Evolutionary conservation across 2,329 filamentous ascomycete species (phyloP).

Genomic region (Aureobasidium sp.): DNA sequence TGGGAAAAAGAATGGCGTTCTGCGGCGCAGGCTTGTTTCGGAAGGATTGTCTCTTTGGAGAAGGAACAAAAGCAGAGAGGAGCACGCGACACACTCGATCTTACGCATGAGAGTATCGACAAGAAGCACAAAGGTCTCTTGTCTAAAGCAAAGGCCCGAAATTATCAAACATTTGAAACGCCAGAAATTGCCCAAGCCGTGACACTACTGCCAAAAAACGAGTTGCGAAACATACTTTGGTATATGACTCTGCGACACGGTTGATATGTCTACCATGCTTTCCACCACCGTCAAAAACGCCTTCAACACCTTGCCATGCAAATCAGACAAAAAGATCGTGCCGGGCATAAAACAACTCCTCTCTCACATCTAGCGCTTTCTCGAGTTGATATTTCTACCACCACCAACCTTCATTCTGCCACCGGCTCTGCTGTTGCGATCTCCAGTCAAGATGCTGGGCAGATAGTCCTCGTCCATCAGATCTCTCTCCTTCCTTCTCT

Average conservation of each 20-base stretch:
- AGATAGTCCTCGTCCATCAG: constrained; percentile 94
- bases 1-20: constrained; percentile 11
- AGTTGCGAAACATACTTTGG: neutral
- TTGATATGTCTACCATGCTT: neutral
- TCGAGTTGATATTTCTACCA: constrained; percentile 79
- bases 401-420: constrained; percentile 75
- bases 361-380: constrained; percentile 39
- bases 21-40: constrained; percentile 4
- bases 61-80: neutral
- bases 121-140: neutral
- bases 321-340: neutral
- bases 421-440: constrained; percentile 53
- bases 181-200: neutral
- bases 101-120: neutral
- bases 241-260: neutral
- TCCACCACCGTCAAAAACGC: neutral
- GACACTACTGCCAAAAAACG: neutral
- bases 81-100: neutral
- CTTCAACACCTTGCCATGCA: constrained; percentile 1
- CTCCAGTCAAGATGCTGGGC: constrained; percentile 75
- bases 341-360: neutral
- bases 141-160: neutral
- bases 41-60: neutral
- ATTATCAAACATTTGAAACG: neutral
- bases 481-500: constrained; percentile 63